Percentiles rank a stretch among this genome's conserved stretches.
phyloP scores from a whole-genome alignment of 176 grass and related monocot genomes.

The Leersia perrieri region DNA sequence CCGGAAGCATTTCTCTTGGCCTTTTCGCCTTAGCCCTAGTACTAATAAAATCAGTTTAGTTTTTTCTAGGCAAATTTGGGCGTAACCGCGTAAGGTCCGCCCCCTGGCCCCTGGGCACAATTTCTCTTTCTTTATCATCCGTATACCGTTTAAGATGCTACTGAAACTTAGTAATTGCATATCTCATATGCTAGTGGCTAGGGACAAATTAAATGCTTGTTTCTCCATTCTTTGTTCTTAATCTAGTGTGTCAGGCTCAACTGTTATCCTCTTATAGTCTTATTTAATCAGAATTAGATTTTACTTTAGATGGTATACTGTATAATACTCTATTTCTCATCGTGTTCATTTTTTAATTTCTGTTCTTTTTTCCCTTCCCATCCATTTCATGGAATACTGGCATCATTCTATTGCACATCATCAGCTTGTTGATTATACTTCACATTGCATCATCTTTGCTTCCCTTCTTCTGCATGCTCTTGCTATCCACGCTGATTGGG shows the following conservation, averaged over 20 bases:
- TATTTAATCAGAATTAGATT: neutral
- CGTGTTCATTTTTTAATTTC: conserved; percentile 15
- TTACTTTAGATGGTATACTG: conserved; percentile 36
- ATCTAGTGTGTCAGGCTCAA: neutral
- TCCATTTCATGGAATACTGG: conserved; percentile 30
- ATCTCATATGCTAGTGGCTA: no score
- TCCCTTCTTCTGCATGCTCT: conserved; percentile 26
- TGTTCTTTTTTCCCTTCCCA: conserved; percentile 6
- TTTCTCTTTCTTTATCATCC: no score
- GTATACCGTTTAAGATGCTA: no score
- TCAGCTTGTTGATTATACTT: conserved; percentile 37
- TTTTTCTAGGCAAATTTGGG: no score
- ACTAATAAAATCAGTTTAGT: no score
- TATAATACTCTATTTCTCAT: conserved; percentile 32
- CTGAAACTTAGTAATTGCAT: no score
- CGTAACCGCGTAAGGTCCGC: no score
- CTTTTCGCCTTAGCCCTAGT: no score
- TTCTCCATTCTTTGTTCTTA: neutral
- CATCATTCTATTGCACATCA: conserved; percentile 26
- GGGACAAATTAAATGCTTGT: neutral
- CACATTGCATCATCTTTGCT: conserved; percentile 33
- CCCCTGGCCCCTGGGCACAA: no score
- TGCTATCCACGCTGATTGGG: neutral
- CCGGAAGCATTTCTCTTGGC: no score
- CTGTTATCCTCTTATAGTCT: neutral